Percentiles rank a stretch among this genome's conserved stretches.
These are phyloP conservation scores for Trapa incisa DNA, from an alignment of 345 rosid genomes.

Conservation along the genomic window DNA sequence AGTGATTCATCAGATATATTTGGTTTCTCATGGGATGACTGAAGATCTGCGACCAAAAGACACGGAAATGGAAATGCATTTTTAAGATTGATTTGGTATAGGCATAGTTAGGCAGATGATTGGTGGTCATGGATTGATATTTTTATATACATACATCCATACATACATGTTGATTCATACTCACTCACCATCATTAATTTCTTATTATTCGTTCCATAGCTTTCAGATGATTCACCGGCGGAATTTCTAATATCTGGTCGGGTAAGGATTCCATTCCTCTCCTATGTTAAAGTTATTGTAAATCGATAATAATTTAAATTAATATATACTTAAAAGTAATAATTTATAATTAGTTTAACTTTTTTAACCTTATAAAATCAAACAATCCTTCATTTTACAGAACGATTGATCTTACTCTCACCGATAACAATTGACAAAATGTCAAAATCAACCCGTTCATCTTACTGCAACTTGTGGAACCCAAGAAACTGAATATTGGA, in stretches of 20 bases:
- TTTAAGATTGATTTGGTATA: no score
- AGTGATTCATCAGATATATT: slow-evolving; percentile 2
- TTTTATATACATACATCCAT: background rate
- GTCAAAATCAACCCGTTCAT: no score
- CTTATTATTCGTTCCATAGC: background rate
- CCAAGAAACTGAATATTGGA: no score
- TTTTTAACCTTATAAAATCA: no score
- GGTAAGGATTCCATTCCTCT: background rate
- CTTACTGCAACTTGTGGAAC: no score
- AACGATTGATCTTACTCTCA: no score
- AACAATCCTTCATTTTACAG: no score
- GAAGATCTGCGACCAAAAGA: background rate
- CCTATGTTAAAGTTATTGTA: no score
- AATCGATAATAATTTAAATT: no score
- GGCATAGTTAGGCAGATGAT: background rate
- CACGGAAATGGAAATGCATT: background rate
- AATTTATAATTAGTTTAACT: no score
- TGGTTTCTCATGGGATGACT: background rate
- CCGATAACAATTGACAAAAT: no score
- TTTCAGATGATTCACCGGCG: background rate
- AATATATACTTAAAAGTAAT: no score
- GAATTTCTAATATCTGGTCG: background rate
- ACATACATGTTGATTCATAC: background rate
- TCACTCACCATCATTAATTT: background rate
- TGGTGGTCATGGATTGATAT: background rate